Evolutionary conservation across 805 yeast species (phyloP), one percentile per base, ranked within the genome.

Genomic region (Kodamaea nitidulidarum): DNA sequence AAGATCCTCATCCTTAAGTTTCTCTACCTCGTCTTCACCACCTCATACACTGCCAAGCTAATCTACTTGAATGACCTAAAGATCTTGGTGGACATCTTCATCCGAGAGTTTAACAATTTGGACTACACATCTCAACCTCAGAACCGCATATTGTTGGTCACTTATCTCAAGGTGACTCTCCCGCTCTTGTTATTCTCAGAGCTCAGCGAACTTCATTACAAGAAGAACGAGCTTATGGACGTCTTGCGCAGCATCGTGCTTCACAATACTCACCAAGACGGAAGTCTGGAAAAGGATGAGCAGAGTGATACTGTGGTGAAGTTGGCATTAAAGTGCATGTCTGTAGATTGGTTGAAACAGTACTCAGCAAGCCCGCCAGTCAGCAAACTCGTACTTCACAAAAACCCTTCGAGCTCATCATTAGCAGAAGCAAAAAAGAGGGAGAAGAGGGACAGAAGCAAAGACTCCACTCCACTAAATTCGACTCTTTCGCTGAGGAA

Each of bases 21-120:
- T 41, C 64, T 90, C 7, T 87, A 86, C 56, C 60, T 84, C 41
- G 73, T 90, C 1, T 77, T 90, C 60, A 80, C 90, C 2, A 76
- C 80, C 3, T 69, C 80, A 4, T 62, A 63, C 26, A 81, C 95
- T 0, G 67, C 75, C 38, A 84, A 81, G 42, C 70, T 81, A 50
- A 76, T 88, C 35, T 90, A 90, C 55, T 67, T 86, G 45, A 90
- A 90, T 51, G 98, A 90, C 56, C 62, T 90, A 42, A 81, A 83
- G 50, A 95, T 90, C 5, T 72, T 90, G 41, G 80, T 84, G 10
- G 96, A 88, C 52, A 88, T 90, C 7, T 69, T 90, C 38, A 70
- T 90, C 1, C 66, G 98, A 38, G 96, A 90, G 54, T 66, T 91
- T 39, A 75, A 75, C 47, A 80, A 90, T 51, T 59, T 87, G 29